These are phyloP conservation scores for Aspergillus luchuensis DNA, from an alignment of 2,329 filamentous ascomycete genomes.

Conservation along the genomic window DNA sequence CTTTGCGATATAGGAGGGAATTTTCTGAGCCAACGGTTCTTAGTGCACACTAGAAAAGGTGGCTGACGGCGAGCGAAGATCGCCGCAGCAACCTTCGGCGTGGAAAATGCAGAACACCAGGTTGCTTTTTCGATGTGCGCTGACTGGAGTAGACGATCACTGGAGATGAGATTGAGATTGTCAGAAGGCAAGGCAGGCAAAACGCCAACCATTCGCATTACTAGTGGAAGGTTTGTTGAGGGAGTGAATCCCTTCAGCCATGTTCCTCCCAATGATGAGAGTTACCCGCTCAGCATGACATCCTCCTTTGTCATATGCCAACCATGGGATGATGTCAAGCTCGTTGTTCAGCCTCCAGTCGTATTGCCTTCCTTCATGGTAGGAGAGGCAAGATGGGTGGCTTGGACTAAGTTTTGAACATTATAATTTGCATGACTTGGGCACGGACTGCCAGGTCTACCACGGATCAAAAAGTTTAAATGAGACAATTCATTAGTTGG, in stretches of 20 bases:
- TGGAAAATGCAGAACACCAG: not conserved
- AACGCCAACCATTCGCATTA: not conserved
- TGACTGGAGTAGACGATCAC: not conserved
- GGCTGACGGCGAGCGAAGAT: not conserved
- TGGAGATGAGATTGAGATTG: not conserved
- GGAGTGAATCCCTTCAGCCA: not conserved
- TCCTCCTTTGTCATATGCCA: not conserved
- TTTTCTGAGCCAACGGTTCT: not conserved
- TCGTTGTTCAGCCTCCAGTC: not conserved
- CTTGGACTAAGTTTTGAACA: not conserved
- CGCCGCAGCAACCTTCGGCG: not conserved
- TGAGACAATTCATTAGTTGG: not conserved
- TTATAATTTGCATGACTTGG: not conserved
- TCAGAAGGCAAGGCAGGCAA: not conserved
- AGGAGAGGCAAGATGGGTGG: not conserved
- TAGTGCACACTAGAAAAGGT: not conserved
- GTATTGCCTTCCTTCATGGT: not conserved
- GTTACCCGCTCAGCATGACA: not conserved
- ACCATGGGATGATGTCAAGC: not conserved
- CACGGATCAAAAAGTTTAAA: not conserved
- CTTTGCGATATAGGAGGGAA: slow-evolving; percentile 15
- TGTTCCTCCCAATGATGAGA: not conserved
- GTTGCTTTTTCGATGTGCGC: not conserved
- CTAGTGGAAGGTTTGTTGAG: not conserved
- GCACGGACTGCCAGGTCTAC: not conserved